Evolutionary conservation across 2,329 filamentous ascomycete genomes (phyloP), one percentile per base, ranked within the genome.

Genomic region (Cytospora leucostoma): DNA sequence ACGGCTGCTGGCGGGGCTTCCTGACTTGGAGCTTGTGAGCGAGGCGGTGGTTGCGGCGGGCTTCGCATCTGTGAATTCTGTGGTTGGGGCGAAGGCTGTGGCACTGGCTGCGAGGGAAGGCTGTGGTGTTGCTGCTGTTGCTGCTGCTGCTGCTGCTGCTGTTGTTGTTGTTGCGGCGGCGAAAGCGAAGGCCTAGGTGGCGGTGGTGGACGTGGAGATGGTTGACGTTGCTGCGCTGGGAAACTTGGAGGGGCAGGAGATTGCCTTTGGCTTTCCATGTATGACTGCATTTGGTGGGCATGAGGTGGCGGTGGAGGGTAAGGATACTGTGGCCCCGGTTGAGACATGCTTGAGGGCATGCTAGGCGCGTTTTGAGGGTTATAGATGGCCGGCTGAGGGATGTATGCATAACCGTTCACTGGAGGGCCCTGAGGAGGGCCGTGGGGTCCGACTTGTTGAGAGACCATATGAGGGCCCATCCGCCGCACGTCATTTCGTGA

Each of bases 331-430:
- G 74, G 71, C n/a, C 74, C 75, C 10, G 68, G 65, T 70, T 75
- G 79, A 34, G 75, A 70, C 64, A 75, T 73, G 64, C 71, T 72
- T 40, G 44, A 47, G 72, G 74, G 78, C 70, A 80, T 77, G 50
- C 74, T 76, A 38, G 78, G 71, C 62, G 78, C 73, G 59, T 77
- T 78, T 65, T 82, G 89, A 11, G 86, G 87, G 70, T 92, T 92
- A 76, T 96, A 97, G 69, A 96, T 92, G 38, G 90, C 86, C 47
- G 91, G 91, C 67, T 95, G 93, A 3, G 91, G 88, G 81, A 96
- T 92, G 73, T 93, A 97, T 4, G 90, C 85, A 75, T 91, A 96
- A 61, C 86, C 91, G 71, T 90, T 91, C 65, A 84, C 79, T 35
- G 67, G 66, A 32, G 69, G 71, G 15, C 59, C 65, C 11, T 65